Conservation (phyloP, 2,329 filamentous ascomycete species). For the Verticillium klebahnii region DNA sequence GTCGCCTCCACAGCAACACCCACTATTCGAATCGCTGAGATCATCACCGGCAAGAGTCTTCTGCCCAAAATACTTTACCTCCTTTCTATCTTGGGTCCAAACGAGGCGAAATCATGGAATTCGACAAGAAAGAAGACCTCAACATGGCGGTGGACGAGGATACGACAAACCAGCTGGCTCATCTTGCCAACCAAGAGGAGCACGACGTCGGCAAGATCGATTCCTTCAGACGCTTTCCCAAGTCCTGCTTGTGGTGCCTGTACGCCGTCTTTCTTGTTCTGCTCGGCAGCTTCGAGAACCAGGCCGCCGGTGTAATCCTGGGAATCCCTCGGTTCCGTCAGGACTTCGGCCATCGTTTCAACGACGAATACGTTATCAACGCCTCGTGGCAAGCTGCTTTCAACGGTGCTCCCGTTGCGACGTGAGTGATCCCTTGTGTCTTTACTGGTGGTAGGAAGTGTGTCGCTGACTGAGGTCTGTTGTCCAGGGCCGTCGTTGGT, state of each 20-base stretch:
- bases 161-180: background rate
- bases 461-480: constrained; percentile 3
- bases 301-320: constrained; percentile 32
- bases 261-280: constrained; percentile 33
- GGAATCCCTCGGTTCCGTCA: constrained; percentile 37
- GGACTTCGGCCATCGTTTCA: constrained; percentile 33
- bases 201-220: constrained; percentile 16
- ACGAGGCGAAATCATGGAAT: background rate
- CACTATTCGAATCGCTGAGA: background rate
- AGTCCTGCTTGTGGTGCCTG: constrained; percentile 24
- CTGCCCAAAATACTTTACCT: no score
- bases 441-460: background rate
- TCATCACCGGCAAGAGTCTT: background rate
- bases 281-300: constrained; percentile 33
- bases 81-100: background rate
- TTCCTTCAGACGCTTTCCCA: constrained; percentile 16
- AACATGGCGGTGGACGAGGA: background rate
- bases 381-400: constrained; percentile 39
- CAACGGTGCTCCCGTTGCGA: constrained; percentile 32
- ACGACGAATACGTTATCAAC: constrained; percentile 30
- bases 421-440: constrained; percentile 12
- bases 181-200: constrained; percentile 20
- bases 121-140: background rate
- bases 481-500: constrained; percentile 18
- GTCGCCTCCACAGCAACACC: background rate